Conservation (phyloP, 1,139 yeast species). For the Hyphopichia fennica region DNA sequence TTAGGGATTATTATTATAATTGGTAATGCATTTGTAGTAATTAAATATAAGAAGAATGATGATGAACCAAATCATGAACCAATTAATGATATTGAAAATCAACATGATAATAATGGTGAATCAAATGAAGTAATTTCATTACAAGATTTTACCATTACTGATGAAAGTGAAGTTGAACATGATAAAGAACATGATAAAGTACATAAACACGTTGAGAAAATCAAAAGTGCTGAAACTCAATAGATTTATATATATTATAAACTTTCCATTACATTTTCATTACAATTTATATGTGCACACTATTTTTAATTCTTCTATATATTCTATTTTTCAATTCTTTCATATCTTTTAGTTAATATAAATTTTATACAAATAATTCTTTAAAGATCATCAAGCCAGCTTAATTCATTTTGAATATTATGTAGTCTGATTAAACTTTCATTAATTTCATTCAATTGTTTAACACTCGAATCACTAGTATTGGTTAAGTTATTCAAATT, state of each 20-base stretch:
- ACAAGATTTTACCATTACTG: conserved; percentile 26
- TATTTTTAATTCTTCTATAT: neutral
- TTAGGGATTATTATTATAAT: conserved; percentile 70
- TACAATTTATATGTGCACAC: neutral
- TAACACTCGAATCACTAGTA: conserved; percentile 18
- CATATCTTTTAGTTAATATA: neutral
- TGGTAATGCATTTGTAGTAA: conserved; percentile 62
- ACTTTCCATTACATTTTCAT: too few relatives aligned
- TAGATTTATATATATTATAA: too few relatives aligned
- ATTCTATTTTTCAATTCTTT: neutral
- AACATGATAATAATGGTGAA: conserved; percentile 6
- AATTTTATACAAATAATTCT: neutral
- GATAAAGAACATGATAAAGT: neutral
- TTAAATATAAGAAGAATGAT: conserved; percentile 42
- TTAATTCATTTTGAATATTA: conserved; percentile 24
- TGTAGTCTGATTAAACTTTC: conserved; percentile 29
- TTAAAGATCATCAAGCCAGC: conserved; percentile 23
- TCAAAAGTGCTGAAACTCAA: neutral
- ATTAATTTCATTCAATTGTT: conserved; percentile 21
- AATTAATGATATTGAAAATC: conserved; percentile 12
- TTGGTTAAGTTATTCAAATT: conserved; percentile 28
- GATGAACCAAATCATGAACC: conserved; percentile 7
- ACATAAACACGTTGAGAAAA: neutral
- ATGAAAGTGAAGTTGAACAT: conserved; percentile 14
- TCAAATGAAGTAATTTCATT: conserved; percentile 18